A percentile compares a stretch with the other conserved stretches of the same genome.
phyloP scores from a whole-genome alignment of 169 alveolate species.

The Plasmodium inui region DNA sequence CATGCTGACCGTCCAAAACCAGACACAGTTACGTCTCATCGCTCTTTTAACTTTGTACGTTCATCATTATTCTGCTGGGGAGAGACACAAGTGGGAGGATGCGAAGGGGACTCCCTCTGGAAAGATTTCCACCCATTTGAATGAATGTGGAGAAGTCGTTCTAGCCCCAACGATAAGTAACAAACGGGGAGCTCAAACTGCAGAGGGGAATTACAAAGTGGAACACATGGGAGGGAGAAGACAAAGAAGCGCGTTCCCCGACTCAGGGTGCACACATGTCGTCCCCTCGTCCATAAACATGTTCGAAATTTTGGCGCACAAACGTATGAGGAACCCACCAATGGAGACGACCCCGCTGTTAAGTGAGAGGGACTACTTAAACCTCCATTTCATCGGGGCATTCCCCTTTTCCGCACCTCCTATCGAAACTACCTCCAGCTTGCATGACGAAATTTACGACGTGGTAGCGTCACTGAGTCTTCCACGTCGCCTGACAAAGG shows the following conservation, averaged over 20 bases:
- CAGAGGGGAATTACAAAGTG: background rate
- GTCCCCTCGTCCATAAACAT: constrained; percentile 2
- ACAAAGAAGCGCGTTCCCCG: background rate
- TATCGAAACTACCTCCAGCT: constrained; percentile 13
- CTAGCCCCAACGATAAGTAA: background rate
- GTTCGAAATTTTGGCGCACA: constrained; percentile 24
- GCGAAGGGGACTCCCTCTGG: background rate
- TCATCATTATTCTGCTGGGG: background rate
- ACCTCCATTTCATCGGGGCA: constrained; percentile 4
- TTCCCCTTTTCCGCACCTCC: constrained; percentile 30
- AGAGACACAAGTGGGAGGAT: background rate
- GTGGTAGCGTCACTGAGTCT: constrained; percentile 12
- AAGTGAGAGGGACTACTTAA: constrained; percentile 3
- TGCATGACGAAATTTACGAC: constrained; percentile 51
- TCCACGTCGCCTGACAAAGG: constrained; percentile 12
- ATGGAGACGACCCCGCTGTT: background rate
- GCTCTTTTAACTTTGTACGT: constrained; percentile 7
- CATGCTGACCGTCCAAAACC: constrained; percentile 10
- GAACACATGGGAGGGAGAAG: background rate
- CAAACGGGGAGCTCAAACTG: background rate
- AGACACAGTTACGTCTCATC: constrained; percentile 54
- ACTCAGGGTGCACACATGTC: background rate
- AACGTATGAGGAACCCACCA: constrained; percentile 11
- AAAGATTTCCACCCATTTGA: background rate
- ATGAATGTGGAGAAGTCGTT: background rate